These are phyloP conservation scores for Clonostachys solani DNA, from an alignment of 2,329 filamentous ascomycete genomes.

Conservation along the genomic window DNA sequence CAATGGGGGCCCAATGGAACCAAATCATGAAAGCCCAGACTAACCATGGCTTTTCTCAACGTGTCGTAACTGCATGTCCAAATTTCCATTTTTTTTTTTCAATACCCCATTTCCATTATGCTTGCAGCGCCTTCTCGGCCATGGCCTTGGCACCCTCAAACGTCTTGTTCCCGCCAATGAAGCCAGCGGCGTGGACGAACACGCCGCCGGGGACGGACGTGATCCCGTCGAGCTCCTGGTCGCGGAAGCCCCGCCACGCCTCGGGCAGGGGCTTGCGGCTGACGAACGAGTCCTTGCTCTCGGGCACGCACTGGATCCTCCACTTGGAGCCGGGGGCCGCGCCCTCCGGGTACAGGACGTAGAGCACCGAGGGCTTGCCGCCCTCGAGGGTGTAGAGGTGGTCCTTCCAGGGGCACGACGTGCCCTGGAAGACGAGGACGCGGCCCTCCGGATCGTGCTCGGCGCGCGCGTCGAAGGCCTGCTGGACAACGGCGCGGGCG, in stretches of 20 bases:
- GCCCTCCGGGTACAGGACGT: constrained; percentile 89
- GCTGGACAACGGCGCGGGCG: constrained; percentile 67
- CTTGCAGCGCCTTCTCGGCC: constrained; percentile 69
- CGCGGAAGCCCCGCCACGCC: constrained; percentile 86
- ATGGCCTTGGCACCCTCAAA: constrained; percentile 85
- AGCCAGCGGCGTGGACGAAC: constrained; percentile 91
- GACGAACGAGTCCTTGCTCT: constrained; percentile 79
- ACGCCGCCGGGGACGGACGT: constrained; percentile 69
- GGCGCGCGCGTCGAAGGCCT: constrained; percentile 84
- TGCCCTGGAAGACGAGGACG: constrained; percentile 74
- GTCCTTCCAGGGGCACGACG: constrained; percentile 59
- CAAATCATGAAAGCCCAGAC: too few species aligned
- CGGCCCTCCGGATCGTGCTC: constrained; percentile 75
- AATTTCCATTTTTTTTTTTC: too few species aligned
- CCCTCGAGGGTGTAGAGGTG: constrained; percentile 84
- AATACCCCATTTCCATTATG: constrained; percentile 12
- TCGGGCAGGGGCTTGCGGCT: constrained; percentile 90
- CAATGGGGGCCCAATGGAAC: too few species aligned
- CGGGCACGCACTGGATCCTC: constrained; percentile 90
- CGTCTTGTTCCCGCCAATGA: constrained; percentile 93
- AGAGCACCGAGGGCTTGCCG: constrained; percentile 56
- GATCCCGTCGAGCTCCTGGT: constrained; percentile 75
- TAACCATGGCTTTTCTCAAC: too few species aligned
- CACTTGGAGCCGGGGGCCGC: constrained; percentile 71
- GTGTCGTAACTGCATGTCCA: too few species aligned